Percentiles rank a stretch among this genome's conserved stretches.
Conservation (phyloP, 2,329 filamentous ascomycete species). For the Penicillium sclerotigenum region DNA sequence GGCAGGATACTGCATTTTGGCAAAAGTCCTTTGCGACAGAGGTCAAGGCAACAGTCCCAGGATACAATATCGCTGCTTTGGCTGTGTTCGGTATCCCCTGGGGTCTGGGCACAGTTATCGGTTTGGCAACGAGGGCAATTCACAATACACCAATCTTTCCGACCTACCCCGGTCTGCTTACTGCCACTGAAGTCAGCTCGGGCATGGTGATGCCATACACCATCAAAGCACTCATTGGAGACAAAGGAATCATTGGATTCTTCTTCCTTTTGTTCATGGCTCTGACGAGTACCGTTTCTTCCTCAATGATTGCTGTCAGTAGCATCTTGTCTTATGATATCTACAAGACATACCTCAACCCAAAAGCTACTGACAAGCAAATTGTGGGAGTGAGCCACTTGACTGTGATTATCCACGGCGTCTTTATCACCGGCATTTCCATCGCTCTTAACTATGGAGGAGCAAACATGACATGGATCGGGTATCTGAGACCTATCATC, state of each 20-base stretch:
- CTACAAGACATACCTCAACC: constrained; percentile 53
- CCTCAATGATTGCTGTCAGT: constrained; percentile 52
- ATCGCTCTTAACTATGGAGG: constrained; percentile 50
- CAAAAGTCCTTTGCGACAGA: constrained; percentile 53
- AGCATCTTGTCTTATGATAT: constrained; percentile 51
- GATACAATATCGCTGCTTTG: constrained; percentile 47
- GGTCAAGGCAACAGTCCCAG: constrained; percentile 48
- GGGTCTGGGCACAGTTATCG: constrained; percentile 48
- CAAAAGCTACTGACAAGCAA: constrained; percentile 43
- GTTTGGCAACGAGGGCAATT: constrained; percentile 45
- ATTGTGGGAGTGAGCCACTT: constrained; percentile 47
- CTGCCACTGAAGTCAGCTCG: constrained; percentile 40
- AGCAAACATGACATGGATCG: constrained; percentile 49
- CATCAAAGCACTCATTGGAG: constrained; percentile 45
- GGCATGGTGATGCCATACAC: constrained; percentile 51
- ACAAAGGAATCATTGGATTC: constrained; percentile 43
- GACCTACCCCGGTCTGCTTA: constrained; percentile 44
- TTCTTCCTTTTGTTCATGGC: constrained; percentile 54
- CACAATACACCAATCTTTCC: constrained; percentile 48
- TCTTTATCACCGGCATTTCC: constrained; percentile 50
- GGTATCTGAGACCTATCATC: constrained; percentile 43
- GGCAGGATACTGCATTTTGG: constrained; percentile 51
- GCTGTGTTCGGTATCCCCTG: constrained; percentile 50
- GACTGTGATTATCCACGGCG: constrained; percentile 48
- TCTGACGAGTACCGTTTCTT: constrained; percentile 50